phyloP scores from a whole-genome alignment of 2,329 filamentous ascomycete genomes.

The Laburnicola sp. region DNA sequence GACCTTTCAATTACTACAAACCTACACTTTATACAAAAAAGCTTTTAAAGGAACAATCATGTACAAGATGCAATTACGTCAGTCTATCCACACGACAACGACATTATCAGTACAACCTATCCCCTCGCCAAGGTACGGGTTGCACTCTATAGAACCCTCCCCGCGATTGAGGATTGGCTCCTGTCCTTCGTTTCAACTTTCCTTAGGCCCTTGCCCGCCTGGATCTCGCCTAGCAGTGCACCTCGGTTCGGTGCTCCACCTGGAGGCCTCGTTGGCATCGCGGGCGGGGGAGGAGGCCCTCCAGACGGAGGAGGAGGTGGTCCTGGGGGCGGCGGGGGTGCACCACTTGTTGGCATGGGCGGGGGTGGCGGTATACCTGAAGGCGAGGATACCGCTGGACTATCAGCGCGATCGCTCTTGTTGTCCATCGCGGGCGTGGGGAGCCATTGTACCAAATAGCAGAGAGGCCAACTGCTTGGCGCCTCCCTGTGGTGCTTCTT shows the following conservation, averaged over 20 bases:
- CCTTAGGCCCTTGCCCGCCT: conserved; percentile 74
- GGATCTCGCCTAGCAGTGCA: conserved; percentile 79
- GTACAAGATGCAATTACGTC: conserved; percentile 8
- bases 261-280: conserved; percentile 49
- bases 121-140: neutral
- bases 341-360: conserved; percentile 51
- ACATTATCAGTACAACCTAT: conserved; percentile 17
- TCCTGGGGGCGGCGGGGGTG: conserved; percentile 52
- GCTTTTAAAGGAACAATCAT: neutral
- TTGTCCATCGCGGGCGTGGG: conserved; percentile 82
- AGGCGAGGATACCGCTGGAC: conserved; percentile 47
- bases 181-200: conserved; percentile 91
- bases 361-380: conserved; percentile 56
- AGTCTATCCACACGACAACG: conserved; percentile 23
- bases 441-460: conserved; percentile 95
- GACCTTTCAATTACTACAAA: too few species aligned
- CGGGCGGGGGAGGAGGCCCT: conserved; percentile 41
- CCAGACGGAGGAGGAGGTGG: conserved; percentile 51
- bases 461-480: conserved; percentile 93
- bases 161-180: conserved; percentile 71
- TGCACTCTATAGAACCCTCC: conserved; percentile 62
- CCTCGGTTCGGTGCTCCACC: conserved; percentile 47
- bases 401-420: conserved; percentile 55
- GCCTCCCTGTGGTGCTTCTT: conserved; percentile 77
- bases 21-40: neutral